phyloP scores from a whole-genome alignment of 1,284 basidiomycete species.

The Apiotrichum mycotoxinovorans region DNA sequence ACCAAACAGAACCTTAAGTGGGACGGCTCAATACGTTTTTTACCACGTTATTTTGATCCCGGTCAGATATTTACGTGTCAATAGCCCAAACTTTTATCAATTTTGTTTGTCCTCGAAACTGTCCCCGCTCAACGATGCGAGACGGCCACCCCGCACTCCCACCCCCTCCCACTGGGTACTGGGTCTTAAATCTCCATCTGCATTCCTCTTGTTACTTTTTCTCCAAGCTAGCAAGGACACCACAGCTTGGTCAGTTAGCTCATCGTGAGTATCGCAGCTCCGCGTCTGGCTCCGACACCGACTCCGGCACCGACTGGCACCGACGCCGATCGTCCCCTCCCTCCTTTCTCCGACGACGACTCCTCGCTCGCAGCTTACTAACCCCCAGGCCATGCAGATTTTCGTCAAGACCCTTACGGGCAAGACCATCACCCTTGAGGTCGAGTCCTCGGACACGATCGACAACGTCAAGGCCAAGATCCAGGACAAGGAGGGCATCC shows the following conservation, averaged over 20 bases:
- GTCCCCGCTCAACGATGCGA: too few species aligned
- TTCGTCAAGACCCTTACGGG: slow-evolving; percentile 68
- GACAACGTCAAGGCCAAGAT: slow-evolving; percentile 98
- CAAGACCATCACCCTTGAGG: slow-evolving; percentile 93
- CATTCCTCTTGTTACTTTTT: not conserved
- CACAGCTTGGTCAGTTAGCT: not conserved
- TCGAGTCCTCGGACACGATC: slow-evolving; percentile 86
- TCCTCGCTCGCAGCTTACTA: not conserved
- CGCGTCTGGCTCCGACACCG: not conserved
- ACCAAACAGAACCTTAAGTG: too few species aligned
- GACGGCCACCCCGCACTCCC: too few species aligned
- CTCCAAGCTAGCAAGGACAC: not conserved
- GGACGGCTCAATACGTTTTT: too few species aligned
- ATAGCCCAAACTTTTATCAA: too few species aligned
- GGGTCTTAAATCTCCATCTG: too few species aligned
- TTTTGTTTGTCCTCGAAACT: too few species aligned
- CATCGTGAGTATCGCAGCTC: not conserved
- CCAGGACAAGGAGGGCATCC: slow-evolving; percentile 89
- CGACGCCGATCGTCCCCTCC: not conserved
- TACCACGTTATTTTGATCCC: too few species aligned
- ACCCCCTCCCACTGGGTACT: too few species aligned
- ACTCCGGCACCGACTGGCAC: not conserved
- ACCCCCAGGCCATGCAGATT: slow-evolving; percentile 8
- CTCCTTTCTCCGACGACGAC: not conserved
- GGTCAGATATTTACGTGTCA: too few species aligned